Conservation (phyloP, 1,284 basidiomycete genomes). For the Laetiporus sulphureus region DNA sequence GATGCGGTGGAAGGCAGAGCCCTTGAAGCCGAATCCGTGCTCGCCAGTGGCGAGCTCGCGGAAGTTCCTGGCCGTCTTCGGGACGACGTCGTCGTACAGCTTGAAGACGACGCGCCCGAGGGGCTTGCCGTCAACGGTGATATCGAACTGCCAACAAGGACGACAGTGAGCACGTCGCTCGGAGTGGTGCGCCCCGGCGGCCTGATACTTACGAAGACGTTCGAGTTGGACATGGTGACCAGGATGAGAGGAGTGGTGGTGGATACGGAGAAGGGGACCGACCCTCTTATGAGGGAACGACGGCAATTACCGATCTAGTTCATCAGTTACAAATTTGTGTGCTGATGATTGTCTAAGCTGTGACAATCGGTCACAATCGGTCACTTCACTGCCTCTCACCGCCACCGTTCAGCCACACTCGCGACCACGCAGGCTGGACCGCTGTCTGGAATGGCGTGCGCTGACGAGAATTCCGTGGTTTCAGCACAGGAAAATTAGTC, state of each 20-base stretch:
- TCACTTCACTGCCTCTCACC: not conserved
- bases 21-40: constrained; percentile 34
- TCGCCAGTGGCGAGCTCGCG: constrained; percentile 42
- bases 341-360: constrained; percentile 23
- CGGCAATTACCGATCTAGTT: constrained; percentile 26
- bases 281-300: constrained; percentile 20
- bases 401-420: not conserved
- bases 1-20: constrained; percentile 32
- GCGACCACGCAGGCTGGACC: not conserved
- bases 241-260: constrained; percentile 13
- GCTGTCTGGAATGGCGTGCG: too few relatives aligned
- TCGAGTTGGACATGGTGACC: constrained; percentile 33
- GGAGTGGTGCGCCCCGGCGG: not conserved
- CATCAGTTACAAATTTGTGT: constrained; percentile 24
- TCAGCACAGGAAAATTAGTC: too few relatives aligned
- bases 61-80: constrained; percentile 47
- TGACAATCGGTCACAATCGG: constrained; percentile 26
- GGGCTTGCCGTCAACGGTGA: constrained; percentile 45
- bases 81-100: constrained; percentile 45
- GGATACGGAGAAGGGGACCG: constrained; percentile 8
- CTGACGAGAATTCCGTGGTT: too few relatives aligned
- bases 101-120: constrained; percentile 52
- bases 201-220: constrained; percentile 39
- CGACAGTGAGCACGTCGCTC: not conserved
- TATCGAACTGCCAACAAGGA: constrained; percentile 39